Base-by-base conservation (phyloP, 352 stramenopile genomes). In the Phytophthora agathidicida region DNA sequence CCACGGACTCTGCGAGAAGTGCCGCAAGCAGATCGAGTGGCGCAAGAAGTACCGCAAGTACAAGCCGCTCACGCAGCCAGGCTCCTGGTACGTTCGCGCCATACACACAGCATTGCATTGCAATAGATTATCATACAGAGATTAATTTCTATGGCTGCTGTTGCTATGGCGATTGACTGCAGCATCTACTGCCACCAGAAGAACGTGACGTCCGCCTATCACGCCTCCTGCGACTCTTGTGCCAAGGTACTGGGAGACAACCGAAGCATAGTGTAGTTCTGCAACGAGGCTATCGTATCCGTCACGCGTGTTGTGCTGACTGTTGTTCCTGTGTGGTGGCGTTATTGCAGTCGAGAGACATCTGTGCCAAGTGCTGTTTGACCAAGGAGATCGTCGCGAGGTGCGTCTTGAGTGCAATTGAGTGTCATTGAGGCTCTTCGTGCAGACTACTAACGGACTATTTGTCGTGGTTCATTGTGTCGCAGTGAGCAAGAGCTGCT, bases 31-130 rank as follows among this genome's bases (percentile, higher is more conserved):
- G 77, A 98, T 99, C 63, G 96, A 99, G 71, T 99, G 97, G 97
- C 81, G 95, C 56, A 99, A 99, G 83, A 98, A 98, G 68, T 99
- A 99, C 80, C 88, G 97, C 71, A 99, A 99, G 73, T 99, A 99
- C 82, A 98, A 98, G 63, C 96, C 97, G 39, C 71, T 98, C 36
- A 98, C 94, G 35, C 88, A 98, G 78, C 94, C 94, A 13, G 87
- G 73, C 16, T 98, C 88, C 32, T 99, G 86, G 85, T 94, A 69
- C 60, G 35, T 8, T 20, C n/a, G n/a, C n/a, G n/a, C n/a, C n/a
- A n/a, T n/a, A n/a, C n/a, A 19, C 20, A 73, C 48, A 33, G 3
- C 35, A 41, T n/a, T 43, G 22, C 26, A 24, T 8, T 31, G 10
- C 24, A 38, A 20, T 58, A 37, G 2, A 39, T 3, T 35, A 26